phyloP scores from a whole-genome alignment of 78 protist genomes.

The Dictyostelium firmibasis region DNA sequence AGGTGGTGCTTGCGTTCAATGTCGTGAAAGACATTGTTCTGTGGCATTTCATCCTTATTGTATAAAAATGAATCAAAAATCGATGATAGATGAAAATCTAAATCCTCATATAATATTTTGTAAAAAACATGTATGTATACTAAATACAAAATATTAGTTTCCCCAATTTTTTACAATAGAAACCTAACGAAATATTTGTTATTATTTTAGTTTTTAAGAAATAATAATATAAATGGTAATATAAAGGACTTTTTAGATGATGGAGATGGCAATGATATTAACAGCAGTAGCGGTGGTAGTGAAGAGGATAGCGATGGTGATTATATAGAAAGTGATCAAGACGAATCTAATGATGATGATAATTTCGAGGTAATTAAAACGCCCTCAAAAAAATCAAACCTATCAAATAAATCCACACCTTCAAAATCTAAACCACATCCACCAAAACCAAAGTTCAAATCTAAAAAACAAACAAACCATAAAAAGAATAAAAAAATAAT shows the following conservation, averaged over 20 bases:
- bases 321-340: not conserved
- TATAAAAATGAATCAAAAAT: constrained; percentile 27
- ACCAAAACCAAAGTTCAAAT: not conserved
- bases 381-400: not conserved
- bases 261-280: not conserved
- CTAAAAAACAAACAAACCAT: not conserved
- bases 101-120: constrained; percentile 43
- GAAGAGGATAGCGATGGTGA: not conserved
- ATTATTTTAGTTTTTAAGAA: not conserved
- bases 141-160: not conserved
- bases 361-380: not conserved
- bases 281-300: not conserved
- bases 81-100: not conserved
- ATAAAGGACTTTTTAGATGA: not conserved
- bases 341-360: not conserved
- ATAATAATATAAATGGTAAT: not conserved
- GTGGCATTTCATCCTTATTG: constrained; percentile 79
- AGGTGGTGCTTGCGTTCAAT: constrained; percentile 77
- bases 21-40: constrained; percentile 74
- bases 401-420: not conserved
- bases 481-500: not conserved
- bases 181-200: too few relatives aligned
- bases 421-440: not conserved
- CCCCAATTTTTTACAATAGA: too few relatives aligned
- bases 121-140: constrained; percentile 54